These are phyloP conservation scores for Colletotrichum costaricense DNA, from an alignment of 2,329 filamentous ascomycete genomes.

Conservation along the genomic window DNA sequence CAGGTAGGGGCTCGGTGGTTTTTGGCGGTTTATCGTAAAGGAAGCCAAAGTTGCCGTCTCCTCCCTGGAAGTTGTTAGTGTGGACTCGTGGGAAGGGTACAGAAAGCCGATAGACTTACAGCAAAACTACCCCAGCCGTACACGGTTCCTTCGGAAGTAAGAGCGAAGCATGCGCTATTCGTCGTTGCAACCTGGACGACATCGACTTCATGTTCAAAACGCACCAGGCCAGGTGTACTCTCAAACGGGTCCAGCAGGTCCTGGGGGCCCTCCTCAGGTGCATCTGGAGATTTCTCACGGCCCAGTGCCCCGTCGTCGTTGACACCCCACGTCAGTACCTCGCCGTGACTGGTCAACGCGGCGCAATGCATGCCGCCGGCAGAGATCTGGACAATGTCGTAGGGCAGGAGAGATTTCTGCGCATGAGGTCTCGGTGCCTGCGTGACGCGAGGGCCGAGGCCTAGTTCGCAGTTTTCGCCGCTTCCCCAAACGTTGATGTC, in stretches of 20 bases:
- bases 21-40: constrained; percentile 46
- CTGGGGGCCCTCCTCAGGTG: constrained; percentile 57
- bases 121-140: constrained; percentile 78
- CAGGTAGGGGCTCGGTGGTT: constrained; percentile 52
- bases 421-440: constrained; percentile 48
- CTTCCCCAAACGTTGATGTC: constrained; percentile 32
- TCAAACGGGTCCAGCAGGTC: constrained; percentile 50
- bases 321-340: constrained; percentile 74
- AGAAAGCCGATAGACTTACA: constrained; percentile 39
- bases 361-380: constrained; percentile 73
- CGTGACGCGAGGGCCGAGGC: constrained; percentile 18
- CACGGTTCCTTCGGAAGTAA: constrained; percentile 70
- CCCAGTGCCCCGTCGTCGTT: constrained; percentile 75
- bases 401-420: constrained; percentile 62
- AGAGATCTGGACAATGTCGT: constrained; percentile 71
- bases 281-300: constrained; percentile 54
- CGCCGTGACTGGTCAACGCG: constrained; percentile 71
- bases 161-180: constrained; percentile 71
- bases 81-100: neutral
- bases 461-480: constrained; percentile 31
- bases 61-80: constrained; percentile 39
- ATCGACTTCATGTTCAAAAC: constrained; percentile 59
- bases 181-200: constrained; percentile 70
- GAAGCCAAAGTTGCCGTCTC: constrained; percentile 64
- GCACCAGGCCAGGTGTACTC: constrained; percentile 64